phyloP scores from a whole-genome alignment of 2,329 filamentous ascomycete genomes.

The Domatiomyces globalis region DNA sequence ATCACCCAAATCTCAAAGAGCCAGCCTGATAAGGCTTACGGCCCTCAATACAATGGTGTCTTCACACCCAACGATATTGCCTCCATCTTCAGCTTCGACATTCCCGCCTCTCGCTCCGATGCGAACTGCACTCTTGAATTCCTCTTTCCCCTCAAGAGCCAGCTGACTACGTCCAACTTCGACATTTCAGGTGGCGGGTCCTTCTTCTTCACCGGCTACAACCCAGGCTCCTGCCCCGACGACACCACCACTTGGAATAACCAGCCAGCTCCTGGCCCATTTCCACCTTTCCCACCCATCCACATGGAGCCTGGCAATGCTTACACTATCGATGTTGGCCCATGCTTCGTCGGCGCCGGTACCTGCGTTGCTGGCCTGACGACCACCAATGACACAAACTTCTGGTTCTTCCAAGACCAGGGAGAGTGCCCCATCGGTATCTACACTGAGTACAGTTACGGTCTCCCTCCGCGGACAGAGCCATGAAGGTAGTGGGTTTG shows the following conservation, averaged over 20 bases:
- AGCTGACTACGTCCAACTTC: conserved; percentile 48
- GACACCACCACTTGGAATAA: conserved; percentile 40
- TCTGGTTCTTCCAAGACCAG: conserved; percentile 52
- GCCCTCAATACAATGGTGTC: conserved; percentile 43
- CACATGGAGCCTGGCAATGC: conserved; percentile 40
- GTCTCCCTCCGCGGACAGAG: conserved; percentile 5
- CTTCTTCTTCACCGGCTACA: conserved; percentile 36
- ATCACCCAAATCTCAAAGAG: conserved; percentile 47
- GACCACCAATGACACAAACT: conserved; percentile 35
- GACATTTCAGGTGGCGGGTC: conserved; percentile 41
- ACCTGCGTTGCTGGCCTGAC: conserved; percentile 23
- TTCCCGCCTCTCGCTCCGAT: conserved; percentile 39
- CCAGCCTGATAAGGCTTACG: conserved; percentile 37
- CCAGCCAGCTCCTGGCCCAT: conserved; percentile 32
- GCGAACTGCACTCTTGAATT: conserved; percentile 52
- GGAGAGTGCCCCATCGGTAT: conserved; percentile 28
- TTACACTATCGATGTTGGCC: conserved; percentile 32
- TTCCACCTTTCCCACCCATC: conserved; percentile 28
- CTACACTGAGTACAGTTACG: conserved; percentile 17
- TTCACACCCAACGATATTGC: conserved; percentile 39
- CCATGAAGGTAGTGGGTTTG: neutral
- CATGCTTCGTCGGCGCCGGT: conserved; percentile 18
- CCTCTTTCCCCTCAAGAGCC: conserved; percentile 43
- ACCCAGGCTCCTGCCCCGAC: conserved; percentile 34
- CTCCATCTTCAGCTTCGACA: conserved; percentile 57